Evolutionary conservation across 2,329 filamentous ascomycete species (phyloP).

Genomic region (Colletotrichum sp.): DNA sequence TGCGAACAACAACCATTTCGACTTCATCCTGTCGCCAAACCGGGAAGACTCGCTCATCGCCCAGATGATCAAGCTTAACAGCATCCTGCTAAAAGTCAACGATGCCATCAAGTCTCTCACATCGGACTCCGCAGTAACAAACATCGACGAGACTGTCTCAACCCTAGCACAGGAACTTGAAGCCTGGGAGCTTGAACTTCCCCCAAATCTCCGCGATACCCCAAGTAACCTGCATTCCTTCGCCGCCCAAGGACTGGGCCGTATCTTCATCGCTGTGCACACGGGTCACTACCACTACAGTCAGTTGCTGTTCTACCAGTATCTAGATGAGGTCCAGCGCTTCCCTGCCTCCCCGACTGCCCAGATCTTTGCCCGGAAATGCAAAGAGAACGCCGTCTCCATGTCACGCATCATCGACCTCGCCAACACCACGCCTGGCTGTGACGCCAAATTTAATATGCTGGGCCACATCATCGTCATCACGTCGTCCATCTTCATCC

Average conservation of each 20-base stretch:
- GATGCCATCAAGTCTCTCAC: conserved; percentile 30
- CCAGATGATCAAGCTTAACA: conserved; percentile 31
- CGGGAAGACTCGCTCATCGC: conserved; percentile 23
- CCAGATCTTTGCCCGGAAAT: conserved; percentile 38
- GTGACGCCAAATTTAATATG: conserved; percentile 47
- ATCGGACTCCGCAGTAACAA: conserved; percentile 24
- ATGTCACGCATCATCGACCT: conserved; percentile 46
- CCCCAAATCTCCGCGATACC: conserved; percentile 39
- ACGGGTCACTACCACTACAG: conserved; percentile 52
- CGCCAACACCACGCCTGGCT: conserved; percentile 38
- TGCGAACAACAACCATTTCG: conserved; percentile 23
- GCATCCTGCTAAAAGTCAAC: conserved; percentile 43
- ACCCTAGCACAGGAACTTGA: conserved; percentile 36
- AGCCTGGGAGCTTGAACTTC: conserved; percentile 38
- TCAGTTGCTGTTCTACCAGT: conserved; percentile 53
- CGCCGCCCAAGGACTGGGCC: conserved; percentile 42
- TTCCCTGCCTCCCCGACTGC: conserved; percentile 27
- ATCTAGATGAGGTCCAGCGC: conserved; percentile 33
- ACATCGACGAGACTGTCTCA: conserved; percentile 33
- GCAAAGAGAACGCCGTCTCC: conserved; percentile 41
- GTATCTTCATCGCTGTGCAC: conserved; percentile 48
- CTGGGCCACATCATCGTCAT: conserved; percentile 52
- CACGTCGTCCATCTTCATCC: conserved; percentile 50
- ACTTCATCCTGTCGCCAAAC: conserved; percentile 23
- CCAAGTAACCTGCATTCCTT: conserved; percentile 42